Base-by-base conservation (phyloP, 768 basidiomycete genomes). In the Lentinula boryana region DNA sequence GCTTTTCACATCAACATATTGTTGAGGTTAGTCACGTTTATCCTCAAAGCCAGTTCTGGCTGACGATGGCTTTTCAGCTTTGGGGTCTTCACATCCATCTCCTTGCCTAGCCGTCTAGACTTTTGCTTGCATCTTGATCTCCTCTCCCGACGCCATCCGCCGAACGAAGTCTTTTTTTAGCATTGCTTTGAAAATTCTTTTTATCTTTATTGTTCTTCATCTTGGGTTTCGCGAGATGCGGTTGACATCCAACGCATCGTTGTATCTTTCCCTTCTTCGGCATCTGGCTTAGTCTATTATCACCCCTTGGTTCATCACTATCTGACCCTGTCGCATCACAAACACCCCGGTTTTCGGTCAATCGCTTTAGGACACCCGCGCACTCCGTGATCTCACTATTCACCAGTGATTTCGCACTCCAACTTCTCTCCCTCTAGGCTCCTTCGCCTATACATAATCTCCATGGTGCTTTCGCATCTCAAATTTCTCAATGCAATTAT, bases 121-220 rank as follows among this genome's bases (percentile, higher is more conserved):
- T 36, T 32, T 52, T 60, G 58, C 58, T 51, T 60, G 49, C 58
- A 51, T 60, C 31, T 56, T 57, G 53, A 43, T 40, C 53, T 40
- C 35, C 48, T n/a, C 60, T 43, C 36, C 43, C 54, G 61, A 58
- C 36, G 36, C 56, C 58, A 50, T 38, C 49, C 32, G 56, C 38
- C 56, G 49, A 62, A 56, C 56, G 44, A 50, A 49, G 61, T 62
- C 48, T 57, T 62, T 62, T 62, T 52, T 27, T 40, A 40, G 58
- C 57, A 9, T 32, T 35, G 57, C 44, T 48, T 50, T 58, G 49
- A 58, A 58, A 58, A 60, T 60, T 60, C 40, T 52, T 52, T 57
- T 60, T 62, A 57, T 36, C 56, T 58, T 62, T 58, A 48, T 52
- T 54, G 32, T 49, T 50, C 23, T 36, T 62, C 46, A 23, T 57